Evolutionary conservation across 805 yeast species (phyloP).

Genomic region (Hanseniaspora singularis): DNA sequence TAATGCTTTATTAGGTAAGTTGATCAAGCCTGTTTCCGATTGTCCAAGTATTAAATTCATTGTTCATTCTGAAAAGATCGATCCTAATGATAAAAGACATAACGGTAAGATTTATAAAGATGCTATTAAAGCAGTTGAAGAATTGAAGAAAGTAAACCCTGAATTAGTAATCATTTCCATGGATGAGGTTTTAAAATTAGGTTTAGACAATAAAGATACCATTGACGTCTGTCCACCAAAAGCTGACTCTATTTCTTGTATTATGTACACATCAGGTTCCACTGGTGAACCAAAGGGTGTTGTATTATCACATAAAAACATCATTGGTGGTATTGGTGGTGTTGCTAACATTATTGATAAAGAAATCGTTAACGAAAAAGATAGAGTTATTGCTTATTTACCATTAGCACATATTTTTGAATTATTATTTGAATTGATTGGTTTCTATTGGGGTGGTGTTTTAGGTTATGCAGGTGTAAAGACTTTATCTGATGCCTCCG

Average conservation of each 20-base stretch:
- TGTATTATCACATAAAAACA: slow-evolving; percentile 47
- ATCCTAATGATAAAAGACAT: slow-evolving; percentile 50
- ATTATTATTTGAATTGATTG: slow-evolving; percentile 67
- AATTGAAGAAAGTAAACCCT: slow-evolving; percentile 57
- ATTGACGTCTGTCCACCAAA: slow-evolving; percentile 33
- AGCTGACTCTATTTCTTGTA: slow-evolving; percentile 44
- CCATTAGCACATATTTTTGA: slow-evolving; percentile 97
- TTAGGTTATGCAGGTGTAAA: slow-evolving; percentile 88
- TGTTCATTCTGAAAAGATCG: slow-evolving; percentile 56
- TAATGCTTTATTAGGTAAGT: slow-evolving; percentile 52
- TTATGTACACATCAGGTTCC: slow-evolving; percentile 64
- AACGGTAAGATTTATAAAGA: slow-evolving; percentile 47
- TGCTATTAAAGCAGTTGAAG: slow-evolving; percentile 46
- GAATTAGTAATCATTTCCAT: slow-evolving; percentile 56
- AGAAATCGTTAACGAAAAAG: slow-evolving; percentile 39
- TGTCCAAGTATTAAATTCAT: slow-evolving; percentile 53
- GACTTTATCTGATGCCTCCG: slow-evolving; percentile 72
- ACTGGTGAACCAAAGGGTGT: slow-evolving; percentile 80
- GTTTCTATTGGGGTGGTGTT: slow-evolving; percentile 80
- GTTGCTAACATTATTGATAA: slow-evolving; percentile 50
- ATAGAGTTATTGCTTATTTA: slow-evolving; percentile 73
- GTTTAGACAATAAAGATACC: slow-evolving; percentile 40
- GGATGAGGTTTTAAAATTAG: slow-evolving; percentile 55
- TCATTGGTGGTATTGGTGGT: slow-evolving; percentile 82
- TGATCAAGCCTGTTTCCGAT: slow-evolving; percentile 59